Conservation (phyloP, 83 land plant species). For the Diphasiastrum complanatum region DNA sequence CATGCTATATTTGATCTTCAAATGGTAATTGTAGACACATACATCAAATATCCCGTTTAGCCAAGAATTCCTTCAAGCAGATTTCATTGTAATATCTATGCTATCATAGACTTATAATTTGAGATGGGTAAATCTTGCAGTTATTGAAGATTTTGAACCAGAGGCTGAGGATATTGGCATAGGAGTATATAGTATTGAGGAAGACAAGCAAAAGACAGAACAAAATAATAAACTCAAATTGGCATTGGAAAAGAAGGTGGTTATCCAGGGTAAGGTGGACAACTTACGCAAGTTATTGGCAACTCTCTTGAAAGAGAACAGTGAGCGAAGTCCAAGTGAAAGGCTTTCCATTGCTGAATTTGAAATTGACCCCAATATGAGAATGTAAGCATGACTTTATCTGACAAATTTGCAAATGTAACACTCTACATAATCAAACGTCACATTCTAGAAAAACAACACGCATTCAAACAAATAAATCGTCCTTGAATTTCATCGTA, state of each 20-base stretch:
- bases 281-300: constrained; percentile 21
- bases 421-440: constrained; percentile 2
- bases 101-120: not conserved
- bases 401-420: not conserved
- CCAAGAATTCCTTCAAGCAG: too few species aligned
- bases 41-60: too few species aligned
- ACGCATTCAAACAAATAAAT: too few species aligned
- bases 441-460: too few species aligned
- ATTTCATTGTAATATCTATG: too few species aligned
- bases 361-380: constrained; percentile 33
- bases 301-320: constrained; percentile 21
- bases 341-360: constrained; percentile 29
- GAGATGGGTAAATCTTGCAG: too few species aligned
- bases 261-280: constrained; percentile 19
- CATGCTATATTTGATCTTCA: too few species aligned
- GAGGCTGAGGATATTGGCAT: constrained; percentile 21
- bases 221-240: constrained; percentile 27
- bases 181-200: constrained; percentile 34
- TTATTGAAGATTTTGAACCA: too few species aligned
- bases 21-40: too few species aligned
- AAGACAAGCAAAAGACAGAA: constrained; percentile 32
- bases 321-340: constrained; percentile 20
- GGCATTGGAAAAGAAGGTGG: constrained; percentile 28
- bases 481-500: too few species aligned
- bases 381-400: constrained; percentile 13